Conservation (phyloP, 805 yeast genomes). For the Metschnikowia reukaufii region DNA sequence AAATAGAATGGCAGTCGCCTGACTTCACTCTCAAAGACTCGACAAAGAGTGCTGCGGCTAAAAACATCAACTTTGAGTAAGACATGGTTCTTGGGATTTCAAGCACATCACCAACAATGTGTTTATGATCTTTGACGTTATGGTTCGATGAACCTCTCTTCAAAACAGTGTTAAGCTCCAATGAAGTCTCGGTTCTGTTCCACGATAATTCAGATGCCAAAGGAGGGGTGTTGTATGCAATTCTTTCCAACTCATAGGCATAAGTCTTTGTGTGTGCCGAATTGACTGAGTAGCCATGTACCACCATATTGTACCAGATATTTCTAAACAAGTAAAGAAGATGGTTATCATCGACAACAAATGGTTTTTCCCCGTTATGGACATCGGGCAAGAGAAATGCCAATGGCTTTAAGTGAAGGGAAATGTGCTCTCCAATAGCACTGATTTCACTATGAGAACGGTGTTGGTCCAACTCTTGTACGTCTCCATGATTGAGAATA, state of each 20-base stretch:
- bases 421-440: constrained; percentile 68
- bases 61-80: constrained; percentile 79
- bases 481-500: constrained; percentile 78
- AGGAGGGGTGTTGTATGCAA: constrained; percentile 70
- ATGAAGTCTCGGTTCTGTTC: constrained; percentile 84
- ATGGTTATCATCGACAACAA: constrained; percentile 44
- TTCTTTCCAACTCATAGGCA: constrained; percentile 52
- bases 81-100: constrained; percentile 56
- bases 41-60: constrained; percentile 76
- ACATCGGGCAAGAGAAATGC: constrained; percentile 70
- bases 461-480: constrained; percentile 70
- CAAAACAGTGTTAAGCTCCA: constrained; percentile 87
- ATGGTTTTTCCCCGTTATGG: constrained; percentile 43
- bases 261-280: constrained; percentile 55
- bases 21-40: constrained; percentile 76
- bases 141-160: constrained; percentile 86
- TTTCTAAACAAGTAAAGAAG: constrained; percentile 69
- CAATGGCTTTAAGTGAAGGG: constrained; percentile 64
- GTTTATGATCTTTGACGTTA: constrained; percentile 74
- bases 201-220: constrained; percentile 29
- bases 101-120: constrained; percentile 51
- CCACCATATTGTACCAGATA: constrained; percentile 91
- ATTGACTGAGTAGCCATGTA: constrained; percentile 77
- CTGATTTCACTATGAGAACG: constrained; percentile 73
- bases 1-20: constrained; percentile 78